Base-by-base conservation (phyloP, 1,284 basidiomycete species). In the Austropuccinia psidii region DNA sequence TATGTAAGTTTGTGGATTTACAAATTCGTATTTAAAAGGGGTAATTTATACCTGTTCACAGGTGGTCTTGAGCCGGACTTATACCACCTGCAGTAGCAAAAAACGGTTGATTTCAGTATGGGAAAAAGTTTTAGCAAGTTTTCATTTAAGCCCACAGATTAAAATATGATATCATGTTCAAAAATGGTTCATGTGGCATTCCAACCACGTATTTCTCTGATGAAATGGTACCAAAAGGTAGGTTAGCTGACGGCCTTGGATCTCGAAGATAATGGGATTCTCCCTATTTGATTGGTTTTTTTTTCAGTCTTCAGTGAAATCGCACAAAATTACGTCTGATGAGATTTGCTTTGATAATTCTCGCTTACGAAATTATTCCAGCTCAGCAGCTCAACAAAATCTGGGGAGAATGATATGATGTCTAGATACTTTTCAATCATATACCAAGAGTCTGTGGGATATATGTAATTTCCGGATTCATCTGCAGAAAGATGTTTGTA, bases 281-380 rank as follows among this genome's bases (percentile, higher is more conserved):
- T 72, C 68, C 68, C 68, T 72, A n/a, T n/a, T n/a, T n/a, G n/a
- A n/a, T n/a, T n/a, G n/a, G n/a, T n/a, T n/a, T n/a, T n/a, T n/a
- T n/a, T n/a, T n/a, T n/a, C n/a, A n/a, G n/a, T n/a, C n/a, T n/a
- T n/a, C n/a, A n/a, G n/a, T n/a, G n/a, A n/a, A n/a, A n/a, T n/a
- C n/a, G n/a, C n/a, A n/a, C n/a, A n/a, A n/a, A n/a, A n/a, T n/a
- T n/a, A n/a, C n/a, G n/a, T n/a, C n/a, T n/a, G n/a, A n/a, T n/a
- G n/a, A n/a, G n/a, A n/a, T n/a, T n/a, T n/a, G n/a, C n/a, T n/a
- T n/a, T n/a, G n/a, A n/a, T n/a, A n/a, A n/a, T n/a, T n/a, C n/a
- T n/a, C n/a, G n/a, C n/a, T n/a, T n/a, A 72, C 68, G 37, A 61
- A 72, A 35, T 72, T 47, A 60, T 72, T 72, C 68, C 68, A 72